Percentiles rank a stretch among this genome's conserved stretches.
Conservation (phyloP, 2,329 filamentous ascomycete species). For the Beauveria rudraprayagi region DNA sequence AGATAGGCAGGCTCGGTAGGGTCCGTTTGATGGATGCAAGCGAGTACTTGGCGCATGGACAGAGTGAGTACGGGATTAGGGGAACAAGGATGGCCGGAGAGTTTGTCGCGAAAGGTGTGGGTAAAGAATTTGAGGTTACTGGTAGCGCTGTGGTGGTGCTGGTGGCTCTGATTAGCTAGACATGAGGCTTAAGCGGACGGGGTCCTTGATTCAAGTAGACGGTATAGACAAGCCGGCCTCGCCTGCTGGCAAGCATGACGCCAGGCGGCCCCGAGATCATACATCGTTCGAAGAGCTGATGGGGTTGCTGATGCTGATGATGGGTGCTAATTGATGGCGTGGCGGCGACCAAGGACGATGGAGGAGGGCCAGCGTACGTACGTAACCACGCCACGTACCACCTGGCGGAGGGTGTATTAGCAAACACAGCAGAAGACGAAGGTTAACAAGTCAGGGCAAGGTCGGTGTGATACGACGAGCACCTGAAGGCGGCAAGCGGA, state of each 20-base stretch:
- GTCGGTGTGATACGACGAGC: not conserved
- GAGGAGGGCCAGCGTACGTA: not conserved
- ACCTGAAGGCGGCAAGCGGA: not conserved
- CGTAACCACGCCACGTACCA: not conserved
- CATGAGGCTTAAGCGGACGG: not conserved
- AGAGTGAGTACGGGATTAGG: not conserved
- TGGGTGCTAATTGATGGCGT: too few species aligned
- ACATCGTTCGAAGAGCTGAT: not conserved
- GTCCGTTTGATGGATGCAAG: not conserved
- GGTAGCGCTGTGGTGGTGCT: not conserved
- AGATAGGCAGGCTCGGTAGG: not conserved
- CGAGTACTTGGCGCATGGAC: not conserved
- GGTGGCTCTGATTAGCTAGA: not conserved
- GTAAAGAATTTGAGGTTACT: not conserved
- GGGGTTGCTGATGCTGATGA: not conserved
- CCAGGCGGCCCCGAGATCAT: not conserved
- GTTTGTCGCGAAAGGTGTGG: not conserved
- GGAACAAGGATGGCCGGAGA: not conserved
- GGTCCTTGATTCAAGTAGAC: not conserved
- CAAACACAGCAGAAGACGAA: not conserved
- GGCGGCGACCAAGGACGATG: not conserved
- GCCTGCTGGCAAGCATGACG: not conserved
- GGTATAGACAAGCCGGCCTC: not conserved
- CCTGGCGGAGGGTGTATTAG: not conserved
- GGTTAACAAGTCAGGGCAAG: not conserved